A percentile compares a stretch with the other conserved stretches of the same genome.
phyloP scores from a whole-genome alignment of 2,329 filamentous ascomycete genomes.

The Penicillium polonicum region DNA sequence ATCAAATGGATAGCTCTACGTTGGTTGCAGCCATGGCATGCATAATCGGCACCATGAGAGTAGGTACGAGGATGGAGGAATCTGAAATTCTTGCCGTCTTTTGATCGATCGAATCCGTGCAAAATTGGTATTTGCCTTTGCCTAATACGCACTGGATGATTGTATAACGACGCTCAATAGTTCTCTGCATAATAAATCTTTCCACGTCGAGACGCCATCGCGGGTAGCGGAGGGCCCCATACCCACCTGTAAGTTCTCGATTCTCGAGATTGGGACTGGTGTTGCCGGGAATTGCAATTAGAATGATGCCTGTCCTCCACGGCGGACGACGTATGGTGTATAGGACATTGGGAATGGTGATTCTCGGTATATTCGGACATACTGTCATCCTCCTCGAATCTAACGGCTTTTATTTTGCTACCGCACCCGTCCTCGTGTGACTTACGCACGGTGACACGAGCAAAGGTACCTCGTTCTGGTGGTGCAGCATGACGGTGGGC shows the following conservation, averaged over 20 bases:
- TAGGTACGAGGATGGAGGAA: not conserved
- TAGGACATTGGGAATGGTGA: not conserved
- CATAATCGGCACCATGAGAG: not conserved
- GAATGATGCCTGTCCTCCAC: not conserved
- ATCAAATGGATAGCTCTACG: not conserved
- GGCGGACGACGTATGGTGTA: not conserved
- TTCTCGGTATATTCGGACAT: not conserved
- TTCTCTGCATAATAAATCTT: not conserved
- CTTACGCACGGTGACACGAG: not conserved
- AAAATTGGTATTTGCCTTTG: fast-evolving
- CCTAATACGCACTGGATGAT: not conserved
- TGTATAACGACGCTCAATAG: not conserved
- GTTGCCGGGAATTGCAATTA: not conserved
- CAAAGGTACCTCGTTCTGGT: not conserved
- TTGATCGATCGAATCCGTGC: not conserved
- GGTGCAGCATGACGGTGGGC: not conserved
- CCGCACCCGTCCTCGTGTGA: not conserved
- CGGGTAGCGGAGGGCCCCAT: not conserved
- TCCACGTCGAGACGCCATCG: not conserved
- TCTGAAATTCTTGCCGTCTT: not conserved
- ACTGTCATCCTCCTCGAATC: not conserved
- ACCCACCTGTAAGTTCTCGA: not conserved
- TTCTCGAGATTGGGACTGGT: not conserved
- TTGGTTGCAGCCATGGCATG: not conserved
- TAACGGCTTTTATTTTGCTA: not conserved